A percentile compares a stretch with the other conserved stretches of the same genome.
phyloP scores from a whole-genome alignment of 805 yeast genomes.

The Huiozyma sinensis region DNA sequence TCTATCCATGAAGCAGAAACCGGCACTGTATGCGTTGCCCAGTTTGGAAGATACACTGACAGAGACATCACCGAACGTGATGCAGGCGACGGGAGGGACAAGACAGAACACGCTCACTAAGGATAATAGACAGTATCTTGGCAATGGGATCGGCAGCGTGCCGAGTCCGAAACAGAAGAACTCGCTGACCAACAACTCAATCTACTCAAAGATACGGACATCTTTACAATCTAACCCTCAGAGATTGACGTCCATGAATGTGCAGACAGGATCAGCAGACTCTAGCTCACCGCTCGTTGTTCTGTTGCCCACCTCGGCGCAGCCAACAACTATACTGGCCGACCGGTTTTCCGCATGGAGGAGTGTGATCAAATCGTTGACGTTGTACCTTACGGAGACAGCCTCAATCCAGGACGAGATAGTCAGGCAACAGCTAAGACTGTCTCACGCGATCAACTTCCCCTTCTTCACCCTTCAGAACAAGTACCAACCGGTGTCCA shows the following conservation, averaged over 20 bases:
- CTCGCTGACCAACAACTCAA: conserved; percentile 8
- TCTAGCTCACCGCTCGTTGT: conserved; percentile 35
- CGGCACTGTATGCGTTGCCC: too few species aligned
- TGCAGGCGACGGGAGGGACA: too few species aligned
- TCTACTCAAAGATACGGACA: conserved; percentile 7
- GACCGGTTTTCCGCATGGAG: conserved; percentile 82
- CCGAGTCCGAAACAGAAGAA: conserved; percentile 4
- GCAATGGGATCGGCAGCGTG: too few species aligned
- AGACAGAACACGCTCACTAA: background rate
- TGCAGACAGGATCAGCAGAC: background rate
- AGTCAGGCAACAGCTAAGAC: conserved; percentile 67
- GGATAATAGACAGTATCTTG: background rate
- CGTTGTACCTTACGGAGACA: conserved; percentile 65
- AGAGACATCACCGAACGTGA: too few species aligned
- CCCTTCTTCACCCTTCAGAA: conserved; percentile 25
- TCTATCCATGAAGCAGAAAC: too few species aligned
- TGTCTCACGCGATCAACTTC: conserved; percentile 61
- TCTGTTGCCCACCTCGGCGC: conserved; percentile 45
- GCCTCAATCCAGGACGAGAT: conserved; percentile 82
- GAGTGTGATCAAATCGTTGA: conserved; percentile 58
- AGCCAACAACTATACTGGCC: conserved; percentile 81
- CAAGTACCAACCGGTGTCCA: conserved; percentile 18
- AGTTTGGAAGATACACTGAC: too few species aligned
- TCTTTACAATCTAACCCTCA: conserved; percentile 5
- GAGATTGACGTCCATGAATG: background rate